A percentile compares a stretch with the other conserved stretches of the same genome.
phyloP scores from a whole-genome alignment of 768 basidiomycete genomes.

The Trametes sanguinea region DNA sequence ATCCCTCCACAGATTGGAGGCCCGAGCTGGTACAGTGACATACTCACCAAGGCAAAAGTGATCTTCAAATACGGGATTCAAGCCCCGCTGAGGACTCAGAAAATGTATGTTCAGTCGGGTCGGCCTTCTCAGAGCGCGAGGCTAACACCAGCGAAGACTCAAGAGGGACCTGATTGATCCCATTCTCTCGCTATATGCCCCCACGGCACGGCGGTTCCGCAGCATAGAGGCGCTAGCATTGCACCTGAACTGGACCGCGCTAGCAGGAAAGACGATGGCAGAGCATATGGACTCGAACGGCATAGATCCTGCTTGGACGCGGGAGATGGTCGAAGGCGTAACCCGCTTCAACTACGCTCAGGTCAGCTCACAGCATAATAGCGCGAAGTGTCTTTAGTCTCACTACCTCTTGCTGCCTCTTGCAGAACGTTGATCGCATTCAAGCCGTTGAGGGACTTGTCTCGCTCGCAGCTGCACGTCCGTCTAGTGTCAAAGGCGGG shows the following conservation, averaged over 20 bases:
- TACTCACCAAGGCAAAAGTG: constrained; percentile 75
- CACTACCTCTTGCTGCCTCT: not conserved
- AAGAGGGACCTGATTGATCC: constrained; percentile 46
- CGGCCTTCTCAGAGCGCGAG: not conserved
- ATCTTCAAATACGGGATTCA: constrained; percentile 76
- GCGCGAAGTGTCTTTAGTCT: not conserved
- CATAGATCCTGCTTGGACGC: constrained; percentile 57
- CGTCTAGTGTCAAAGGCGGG: constrained; percentile 69
- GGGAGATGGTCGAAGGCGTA: constrained; percentile 77
- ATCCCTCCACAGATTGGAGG: constrained; percentile 33
- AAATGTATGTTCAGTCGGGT: constrained; percentile 43
- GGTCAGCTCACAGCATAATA: constrained; percentile 36
- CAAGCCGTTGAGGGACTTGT: constrained; percentile 76
- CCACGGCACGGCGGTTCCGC: constrained; percentile 59
- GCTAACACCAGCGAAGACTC: constrained; percentile 45
- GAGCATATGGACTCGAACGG: constrained; percentile 59
- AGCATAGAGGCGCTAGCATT: constrained; percentile 58
- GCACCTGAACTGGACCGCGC: constrained; percentile 50
- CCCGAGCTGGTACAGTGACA: constrained; percentile 37
- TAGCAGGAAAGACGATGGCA: constrained; percentile 52
- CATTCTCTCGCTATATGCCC: constrained; percentile 58
- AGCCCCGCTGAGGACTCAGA: constrained; percentile 59
- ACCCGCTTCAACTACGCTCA: constrained; percentile 87
- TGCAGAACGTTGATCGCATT: constrained; percentile 66
- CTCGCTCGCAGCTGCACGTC: constrained; percentile 72